Evolutionary conservation across 352 stramenopile species (phyloP).

Genomic region (Phytophthora ohioensis): DNA sequence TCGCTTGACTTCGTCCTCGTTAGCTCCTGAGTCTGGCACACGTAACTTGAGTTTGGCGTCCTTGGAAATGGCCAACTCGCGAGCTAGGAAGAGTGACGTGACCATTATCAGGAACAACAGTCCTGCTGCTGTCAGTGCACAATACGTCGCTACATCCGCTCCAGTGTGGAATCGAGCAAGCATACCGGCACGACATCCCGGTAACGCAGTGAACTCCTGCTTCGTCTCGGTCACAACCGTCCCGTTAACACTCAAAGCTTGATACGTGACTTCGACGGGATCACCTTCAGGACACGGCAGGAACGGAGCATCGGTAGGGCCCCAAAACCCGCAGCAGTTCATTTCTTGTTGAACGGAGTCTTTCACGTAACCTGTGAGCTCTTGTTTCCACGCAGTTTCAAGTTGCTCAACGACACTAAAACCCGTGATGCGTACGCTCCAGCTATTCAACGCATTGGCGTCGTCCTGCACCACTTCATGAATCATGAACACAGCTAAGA

Average conservation of each 20-base stretch:
- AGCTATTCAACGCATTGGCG: slow-evolving; percentile 61
- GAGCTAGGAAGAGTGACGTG: slow-evolving; percentile 63
- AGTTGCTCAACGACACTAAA: slow-evolving; percentile 71
- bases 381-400: slow-evolving; percentile 52
- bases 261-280: slow-evolving; percentile 59
- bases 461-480: slow-evolving; percentile 63
- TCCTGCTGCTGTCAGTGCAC: slow-evolving; percentile 40
- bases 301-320: slow-evolving; percentile 49
- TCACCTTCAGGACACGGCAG: slow-evolving; percentile 63
- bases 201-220: slow-evolving; percentile 56
- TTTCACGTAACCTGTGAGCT: slow-evolving; percentile 53
- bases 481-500: slow-evolving; percentile 69
- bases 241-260: slow-evolving; percentile 70
- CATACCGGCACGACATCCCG: slow-evolving; percentile 63
- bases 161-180: slow-evolving; percentile 60
- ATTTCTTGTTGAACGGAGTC: slow-evolving; percentile 70
- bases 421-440: slow-evolving; percentile 75
- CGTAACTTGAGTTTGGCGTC: slow-evolving; percentile 78
- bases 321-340: slow-evolving; percentile 72
- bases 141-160: slow-evolving; percentile 52
- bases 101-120: slow-evolving; percentile 51
- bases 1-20: slow-evolving; percentile 18
- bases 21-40: slow-evolving; percentile 34
- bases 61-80: slow-evolving; percentile 69
- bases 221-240: slow-evolving; percentile 52